These are phyloP conservation scores for Amanita rubescens DNA, from an alignment of 768 basidiomycete genomes.

Conservation along the genomic window DNA sequence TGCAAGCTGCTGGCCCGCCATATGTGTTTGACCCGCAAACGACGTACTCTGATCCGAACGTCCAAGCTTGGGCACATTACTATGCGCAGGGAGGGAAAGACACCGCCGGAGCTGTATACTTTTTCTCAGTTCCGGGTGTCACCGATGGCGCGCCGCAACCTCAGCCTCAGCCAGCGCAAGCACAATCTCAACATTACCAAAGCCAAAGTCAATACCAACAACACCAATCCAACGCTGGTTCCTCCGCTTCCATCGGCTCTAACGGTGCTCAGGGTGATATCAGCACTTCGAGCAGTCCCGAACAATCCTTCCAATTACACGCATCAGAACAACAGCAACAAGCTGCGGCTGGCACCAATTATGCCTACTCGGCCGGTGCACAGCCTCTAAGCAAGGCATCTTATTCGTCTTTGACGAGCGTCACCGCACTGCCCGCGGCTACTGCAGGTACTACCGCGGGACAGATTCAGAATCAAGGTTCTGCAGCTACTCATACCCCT, in stretches of 20 bases:
- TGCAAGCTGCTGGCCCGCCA: constrained; percentile 11
- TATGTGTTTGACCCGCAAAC: constrained; percentile 55
- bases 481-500: no score
- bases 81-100: constrained; percentile 77
- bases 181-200: constrained; percentile 8
- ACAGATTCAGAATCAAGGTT: no score
- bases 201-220: constrained; percentile 11
- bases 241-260: neutral
- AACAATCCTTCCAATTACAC: neutral
- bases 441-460: no score
- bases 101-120: constrained; percentile 71
- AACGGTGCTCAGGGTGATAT: neutral
- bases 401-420: neutral
- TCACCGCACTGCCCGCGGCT: no score
- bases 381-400: neutral
- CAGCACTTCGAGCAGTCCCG: neutral
- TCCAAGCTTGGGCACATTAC: constrained; percentile 83
- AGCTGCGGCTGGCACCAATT: neutral
- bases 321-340: neutral
- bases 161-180: constrained; percentile 15
- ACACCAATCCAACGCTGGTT: constrained; percentile 9
- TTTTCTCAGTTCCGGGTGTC: constrained; percentile 69
- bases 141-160: constrained; percentile 22
- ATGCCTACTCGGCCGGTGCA: no score
- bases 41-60: constrained; percentile 72